Evolutionary conservation across 1,284 basidiomycete genomes (phyloP), one percentile per base, ranked within the genome.

Genomic region (Microbotryum intermedium): DNA sequence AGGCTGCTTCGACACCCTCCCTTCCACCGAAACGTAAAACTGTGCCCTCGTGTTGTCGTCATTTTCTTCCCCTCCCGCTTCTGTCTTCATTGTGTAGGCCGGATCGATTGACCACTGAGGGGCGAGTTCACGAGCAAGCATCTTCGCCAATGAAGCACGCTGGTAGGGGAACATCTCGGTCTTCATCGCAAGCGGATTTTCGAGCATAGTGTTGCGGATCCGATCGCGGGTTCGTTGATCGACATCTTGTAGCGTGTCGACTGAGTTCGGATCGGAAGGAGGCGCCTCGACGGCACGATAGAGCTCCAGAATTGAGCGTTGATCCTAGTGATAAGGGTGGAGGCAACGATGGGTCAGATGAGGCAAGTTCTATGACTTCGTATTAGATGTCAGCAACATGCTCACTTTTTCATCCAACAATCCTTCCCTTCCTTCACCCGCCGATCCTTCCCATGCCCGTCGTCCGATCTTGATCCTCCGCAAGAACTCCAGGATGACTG

Each of bases 121-220:
- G 1, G 62, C 62, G 1, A 69, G 59, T 49, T 70, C 69, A 5
- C 68, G 54, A 6, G 62, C 46, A 13, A 69, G 66, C 64, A 70
- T 67, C 57, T 69, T 70, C 50, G 64, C 67, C 34, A 70, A 53
- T 10, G 65, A 66, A 0, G 60, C 62, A 58, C 62, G 56, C 46
- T 65, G 62, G 28, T 62, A 62, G 0, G 53, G 45, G 49, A 55
- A 65, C n/a, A 63, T 46, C 10, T 58, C 48, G 11, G 58, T 59
- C 49, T 21, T 23, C 25, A 65, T 21, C 0, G 61, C 65, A 13
- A 44, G 56, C 3, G 66, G 58, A 16, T 55, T 48, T 3, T 61
- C 53, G 3, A 28, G 39, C 16, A 71, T n/a, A 0, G 58, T 44
- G 42, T 26, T 42, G 0, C 43, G 28, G 21, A 71, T 50, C 1